Evolutionary conservation across 805 yeast species (phyloP).

Genomic region (Hanseniaspora valbyensis): DNA sequence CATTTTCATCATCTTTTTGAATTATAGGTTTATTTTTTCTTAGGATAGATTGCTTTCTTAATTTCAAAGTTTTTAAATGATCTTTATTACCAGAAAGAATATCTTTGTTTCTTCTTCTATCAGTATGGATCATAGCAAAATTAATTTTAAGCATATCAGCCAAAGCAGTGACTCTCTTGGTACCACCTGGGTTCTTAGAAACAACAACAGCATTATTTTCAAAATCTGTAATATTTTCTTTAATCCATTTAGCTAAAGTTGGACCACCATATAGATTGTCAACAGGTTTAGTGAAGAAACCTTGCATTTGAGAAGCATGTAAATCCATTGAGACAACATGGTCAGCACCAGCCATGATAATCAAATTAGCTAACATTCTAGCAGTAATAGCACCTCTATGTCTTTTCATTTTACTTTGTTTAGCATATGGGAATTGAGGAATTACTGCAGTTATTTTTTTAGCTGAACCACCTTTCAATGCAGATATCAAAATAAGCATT

Average conservation of each 20-base stretch:
- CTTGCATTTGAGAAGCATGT: conserved; percentile 97
- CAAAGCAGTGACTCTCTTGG: conserved; percentile 91
- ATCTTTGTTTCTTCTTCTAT: conserved; percentile 81
- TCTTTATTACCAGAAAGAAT: conserved; percentile 34
- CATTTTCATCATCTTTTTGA: conserved; percentile 37
- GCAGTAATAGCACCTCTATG: conserved; percentile 99
- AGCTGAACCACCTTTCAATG: conserved; percentile 98
- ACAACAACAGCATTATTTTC: conserved; percentile 77
- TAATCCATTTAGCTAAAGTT: conserved; percentile 89
- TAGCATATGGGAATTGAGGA: conserved; percentile 95
- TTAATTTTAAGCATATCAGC: conserved; percentile 95
- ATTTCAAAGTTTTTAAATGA: conserved; percentile 28
- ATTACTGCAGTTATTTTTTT: conserved; percentile 89
- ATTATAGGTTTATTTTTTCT: conserved; percentile 36
- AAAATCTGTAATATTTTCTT: conserved; percentile 77
- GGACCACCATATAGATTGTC: conserved; percentile 96
- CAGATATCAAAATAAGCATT: conserved; percentile 78
- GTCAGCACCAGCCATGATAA: conserved; percentile 98
- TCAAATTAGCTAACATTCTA: conserved; percentile 87
- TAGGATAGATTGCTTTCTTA: conserved; percentile 39
- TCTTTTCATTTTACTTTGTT: conserved; percentile 96
- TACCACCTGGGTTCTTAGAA: conserved; percentile 98
- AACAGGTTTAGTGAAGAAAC: conserved; percentile 93
- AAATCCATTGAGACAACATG: conserved; percentile 96
- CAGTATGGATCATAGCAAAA: conserved; percentile 98